phyloP scores from a whole-genome alignment of 2,329 filamentous ascomycete species.

The Colletotrichum costaricense region DNA sequence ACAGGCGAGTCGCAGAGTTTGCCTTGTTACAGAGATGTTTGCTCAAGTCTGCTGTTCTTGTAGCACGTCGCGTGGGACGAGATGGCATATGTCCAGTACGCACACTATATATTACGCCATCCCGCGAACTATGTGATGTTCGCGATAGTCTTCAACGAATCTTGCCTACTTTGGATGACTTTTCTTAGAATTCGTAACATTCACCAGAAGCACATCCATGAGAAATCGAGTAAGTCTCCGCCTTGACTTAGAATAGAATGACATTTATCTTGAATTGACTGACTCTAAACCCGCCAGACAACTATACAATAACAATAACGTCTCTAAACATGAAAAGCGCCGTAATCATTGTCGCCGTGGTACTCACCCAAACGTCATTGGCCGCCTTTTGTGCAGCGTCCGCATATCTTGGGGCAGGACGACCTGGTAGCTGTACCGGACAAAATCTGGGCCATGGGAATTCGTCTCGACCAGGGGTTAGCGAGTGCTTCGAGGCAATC shows the following conservation, averaged over 20 bases:
- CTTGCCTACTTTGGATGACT: no score
- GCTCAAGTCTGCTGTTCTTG: background rate
- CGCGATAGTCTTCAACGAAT: background rate
- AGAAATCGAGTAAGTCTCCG: background rate
- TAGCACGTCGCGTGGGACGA: background rate
- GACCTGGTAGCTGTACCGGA: constrained; percentile 14
- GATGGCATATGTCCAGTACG: background rate
- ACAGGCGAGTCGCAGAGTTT: background rate
- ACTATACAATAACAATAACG: background rate
- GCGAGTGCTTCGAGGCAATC: constrained; percentile 22
- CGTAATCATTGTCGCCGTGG: background rate
- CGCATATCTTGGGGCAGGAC: constrained; percentile 18
- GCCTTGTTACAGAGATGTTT: background rate
- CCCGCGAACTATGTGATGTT: background rate
- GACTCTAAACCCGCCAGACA: background rate
- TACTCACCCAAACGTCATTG: background rate
- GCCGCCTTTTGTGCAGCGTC: constrained; percentile 23
- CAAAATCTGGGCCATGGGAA: constrained; percentile 14
- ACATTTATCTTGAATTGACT: background rate
- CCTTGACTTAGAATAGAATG: background rate
- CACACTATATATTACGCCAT: background rate
- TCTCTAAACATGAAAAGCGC: background rate
- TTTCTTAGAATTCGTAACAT: background rate
- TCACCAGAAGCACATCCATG: background rate
- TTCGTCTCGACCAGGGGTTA: background rate